Percentiles rank a stretch among this genome's conserved stretches.
phyloP scores from a whole-genome alignment of 805 yeast species.

The Naumovozyma baii region DNA sequence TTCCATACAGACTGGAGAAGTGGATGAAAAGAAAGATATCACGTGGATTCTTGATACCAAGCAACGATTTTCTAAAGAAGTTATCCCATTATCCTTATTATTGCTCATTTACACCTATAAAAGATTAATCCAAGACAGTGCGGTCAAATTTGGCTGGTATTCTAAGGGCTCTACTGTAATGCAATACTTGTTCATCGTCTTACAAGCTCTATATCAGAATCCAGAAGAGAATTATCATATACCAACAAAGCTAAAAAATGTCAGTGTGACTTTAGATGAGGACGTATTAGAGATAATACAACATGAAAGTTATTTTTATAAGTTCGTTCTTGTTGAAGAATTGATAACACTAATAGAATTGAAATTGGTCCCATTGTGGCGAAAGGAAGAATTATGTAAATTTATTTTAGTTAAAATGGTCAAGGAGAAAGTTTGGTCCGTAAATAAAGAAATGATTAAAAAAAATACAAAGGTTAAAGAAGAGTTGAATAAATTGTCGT shows the following conservation, averaged over 20 bases:
- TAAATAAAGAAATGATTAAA: slow-evolving; percentile 2
- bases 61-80: slow-evolving; percentile 11
- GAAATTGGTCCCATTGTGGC: slow-evolving; percentile 22
- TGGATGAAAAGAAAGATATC: slow-evolving; percentile 4
- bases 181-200: slow-evolving; percentile 24
- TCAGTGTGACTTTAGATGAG: slow-evolving; percentile 4
- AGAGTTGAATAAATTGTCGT: slow-evolving; percentile 5
- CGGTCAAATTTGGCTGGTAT: slow-evolving; percentile 19
- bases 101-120: slow-evolving; percentile 18
- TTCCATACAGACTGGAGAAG: not conserved
- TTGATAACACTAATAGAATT: slow-evolving; percentile 16
- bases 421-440: slow-evolving; percentile 21
- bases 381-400: slow-evolving; percentile 17
- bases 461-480: slow-evolving; percentile 1
- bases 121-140: slow-evolving; percentile 16
- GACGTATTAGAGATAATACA: slow-evolving; percentile 15
- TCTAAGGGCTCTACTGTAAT: slow-evolving; percentile 26
- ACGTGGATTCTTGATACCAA: slow-evolving; percentile 10
- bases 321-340: slow-evolving; percentile 19
- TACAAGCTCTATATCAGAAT: slow-evolving; percentile 18
- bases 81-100: slow-evolving; percentile 16
- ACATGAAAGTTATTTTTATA: slow-evolving; percentile 9
- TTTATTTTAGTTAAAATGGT: slow-evolving; percentile 18
- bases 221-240: slow-evolving; percentile 11
- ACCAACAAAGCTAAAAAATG: not conserved